phyloP scores from a whole-genome alignment of 1,284 basidiomycete genomes.

The Lignosus rhinocerotis region DNA sequence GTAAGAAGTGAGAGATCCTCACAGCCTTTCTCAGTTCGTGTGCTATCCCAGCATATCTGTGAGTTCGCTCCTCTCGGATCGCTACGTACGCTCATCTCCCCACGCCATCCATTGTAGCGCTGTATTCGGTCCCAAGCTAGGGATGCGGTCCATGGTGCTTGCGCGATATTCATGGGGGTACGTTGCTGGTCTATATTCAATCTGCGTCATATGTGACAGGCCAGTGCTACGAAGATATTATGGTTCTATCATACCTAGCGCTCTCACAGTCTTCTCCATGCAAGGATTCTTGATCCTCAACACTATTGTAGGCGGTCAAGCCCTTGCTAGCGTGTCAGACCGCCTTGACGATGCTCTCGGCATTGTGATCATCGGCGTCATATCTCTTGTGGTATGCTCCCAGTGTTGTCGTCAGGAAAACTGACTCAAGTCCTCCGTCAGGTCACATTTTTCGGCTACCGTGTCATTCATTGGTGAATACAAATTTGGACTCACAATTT shows the following conservation, averaged over 20 bases:
- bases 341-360: slow-evolving; percentile 59
- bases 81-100: background rate
- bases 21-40: slow-evolving; percentile 26
- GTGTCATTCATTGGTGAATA: slow-evolving; percentile 55
- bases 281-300: slow-evolving; percentile 76
- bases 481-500: background rate
- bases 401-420: background rate
- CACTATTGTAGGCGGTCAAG: slow-evolving; percentile 76
- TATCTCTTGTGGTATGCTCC: slow-evolving; percentile 54
- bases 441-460: slow-evolving; percentile 65
- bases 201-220: background rate
- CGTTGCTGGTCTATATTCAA: background rate
- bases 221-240: slow-evolving; percentile 48
- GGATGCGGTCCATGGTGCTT: slow-evolving; percentile 66
- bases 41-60: slow-evolving; percentile 55
- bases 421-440: slow-evolving; percentile 1
- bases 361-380: slow-evolving; percentile 75
- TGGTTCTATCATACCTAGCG: slow-evolving; percentile 61
- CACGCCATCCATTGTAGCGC: slow-evolving; percentile 37
- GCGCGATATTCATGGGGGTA: slow-evolving; percentile 59
- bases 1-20: background rate
- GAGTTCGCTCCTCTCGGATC: slow-evolving; percentile 25
- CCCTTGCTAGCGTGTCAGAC: slow-evolving; percentile 61
- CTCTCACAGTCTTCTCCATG: slow-evolving; percentile 64
- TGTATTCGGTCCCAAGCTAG: slow-evolving; percentile 63